Evolutionary conservation across 208 protist genomes (phyloP), one percentile per base, ranked within the genome.

Genomic region (Naegleria lovaniensis): DNA sequence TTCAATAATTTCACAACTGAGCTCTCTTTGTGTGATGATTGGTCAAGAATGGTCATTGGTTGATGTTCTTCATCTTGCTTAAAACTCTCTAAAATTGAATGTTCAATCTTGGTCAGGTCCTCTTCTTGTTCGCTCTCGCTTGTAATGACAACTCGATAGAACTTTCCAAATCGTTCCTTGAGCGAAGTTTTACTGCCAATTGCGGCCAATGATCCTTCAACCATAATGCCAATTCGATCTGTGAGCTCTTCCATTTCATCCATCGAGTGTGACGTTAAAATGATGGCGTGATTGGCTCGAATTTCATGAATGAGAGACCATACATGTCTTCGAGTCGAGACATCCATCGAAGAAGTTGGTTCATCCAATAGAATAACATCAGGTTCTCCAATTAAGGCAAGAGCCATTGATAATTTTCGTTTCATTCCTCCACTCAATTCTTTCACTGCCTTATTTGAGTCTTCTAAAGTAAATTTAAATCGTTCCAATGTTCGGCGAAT

Each of bases 211-310:
- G 91, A 92, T 87, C 97, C 97, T 89, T 94, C 93, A 16, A 93
- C 92, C 94, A 98, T 97, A 79, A 98, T 98, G 41, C 95, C 95
- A 0, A 98, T 93, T 43, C 95, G 93, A 88, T 95, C 87, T 43
- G 94, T 95, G 16, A 98, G 92, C 0, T 96, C 96, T 91, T 97
- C 96, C 89, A 95, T 94, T 94, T 98, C 97, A 90, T 95, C 94
- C 92, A 98, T 92, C 86, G 97, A 96, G 86, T 98, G 97, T 51
- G 96, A 98, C 40, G 97, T 98, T 48, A 98, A 92, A 22, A 96
- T 52, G 16, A 95, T 85, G 92, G 94, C 85, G 36, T 94, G 91
- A 33, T 90, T 93, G 25, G 91, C 91, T 15, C 91, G 91, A 19
- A 96, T 91, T 29, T 94, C 83, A 48, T 89, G n/a, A 41, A 96